phyloP scores from a whole-genome alignment of 1,284 basidiomycete genomes.

The Ceratobasidium sp. region DNA sequence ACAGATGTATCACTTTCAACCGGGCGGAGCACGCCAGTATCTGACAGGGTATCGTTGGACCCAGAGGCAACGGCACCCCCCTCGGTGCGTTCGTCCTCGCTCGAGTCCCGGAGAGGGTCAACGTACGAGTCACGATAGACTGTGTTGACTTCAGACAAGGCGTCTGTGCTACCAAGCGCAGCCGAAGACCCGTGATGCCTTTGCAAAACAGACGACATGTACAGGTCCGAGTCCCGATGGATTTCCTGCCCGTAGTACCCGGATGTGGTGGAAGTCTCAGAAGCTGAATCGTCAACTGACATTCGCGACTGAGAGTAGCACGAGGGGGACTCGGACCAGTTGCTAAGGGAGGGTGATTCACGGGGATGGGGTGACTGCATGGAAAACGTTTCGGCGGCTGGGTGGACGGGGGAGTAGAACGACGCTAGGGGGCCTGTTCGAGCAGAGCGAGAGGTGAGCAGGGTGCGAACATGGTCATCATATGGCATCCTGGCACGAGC shows the following conservation, averaged over 20 bases:
- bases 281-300: slow-evolving; percentile 27
- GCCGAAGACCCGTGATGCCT: neutral
- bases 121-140: slow-evolving; percentile 26
- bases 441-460: slow-evolving; percentile 40
- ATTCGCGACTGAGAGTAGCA: slow-evolving; percentile 26
- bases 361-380: slow-evolving; percentile 14
- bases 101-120: slow-evolving; percentile 41
- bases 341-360: slow-evolving; percentile 14
- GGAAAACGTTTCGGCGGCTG: slow-evolving; percentile 25
- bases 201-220: slow-evolving; percentile 25
- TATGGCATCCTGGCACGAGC: slow-evolving; percentile 16
- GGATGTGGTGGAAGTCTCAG: slow-evolving; percentile 27
- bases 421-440: slow-evolving; percentile 17
- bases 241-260: neutral
- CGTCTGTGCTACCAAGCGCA: neutral
- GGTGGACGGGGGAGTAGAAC: slow-evolving; percentile 19
- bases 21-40: slow-evolving; percentile 28
- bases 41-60: slow-evolving; percentile 32
- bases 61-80: neutral
- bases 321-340: slow-evolving; percentile 40
- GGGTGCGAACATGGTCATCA: slow-evolving; percentile 28
- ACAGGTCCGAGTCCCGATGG: neutral
- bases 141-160: neutral
- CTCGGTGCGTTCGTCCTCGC: slow-evolving; percentile 38
- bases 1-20: slow-evolving; percentile 36